Percentiles rank a stretch among this genome's conserved stretches.
Conservation (phyloP, 1,284 basidiomycete genomes). For the Cryptococcus maquisensis region DNA sequence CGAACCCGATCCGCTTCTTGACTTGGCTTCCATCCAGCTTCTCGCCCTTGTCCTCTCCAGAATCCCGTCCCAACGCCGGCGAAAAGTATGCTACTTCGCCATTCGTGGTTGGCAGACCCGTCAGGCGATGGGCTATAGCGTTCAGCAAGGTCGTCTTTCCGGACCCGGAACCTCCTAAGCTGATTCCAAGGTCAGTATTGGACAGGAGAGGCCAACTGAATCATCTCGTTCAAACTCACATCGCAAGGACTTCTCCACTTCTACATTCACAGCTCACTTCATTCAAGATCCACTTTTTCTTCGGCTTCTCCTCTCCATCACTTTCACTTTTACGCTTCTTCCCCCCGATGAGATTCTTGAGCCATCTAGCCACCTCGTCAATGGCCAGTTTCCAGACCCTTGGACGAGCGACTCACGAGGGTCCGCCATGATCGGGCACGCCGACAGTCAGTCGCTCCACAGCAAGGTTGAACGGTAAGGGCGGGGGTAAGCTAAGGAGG, state of each 20-base stretch:
- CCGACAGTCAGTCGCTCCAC: constrained; percentile 45
- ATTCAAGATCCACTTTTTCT: constrained; percentile 41
- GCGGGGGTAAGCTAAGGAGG: constrained; percentile 44
- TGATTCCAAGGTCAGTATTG: constrained; percentile 4
- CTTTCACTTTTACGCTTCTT: constrained; percentile 2
- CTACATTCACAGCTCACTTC: constrained; percentile 43
- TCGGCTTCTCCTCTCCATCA: constrained; percentile 9
- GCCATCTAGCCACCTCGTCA: constrained; percentile 5
- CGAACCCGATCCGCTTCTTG: constrained; percentile 46
- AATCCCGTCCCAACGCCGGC: constrained; percentile 7
- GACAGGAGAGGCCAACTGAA: not conserved
- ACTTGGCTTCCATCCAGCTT: constrained; percentile 30
- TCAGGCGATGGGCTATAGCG: constrained; percentile 44
- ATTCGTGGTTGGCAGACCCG: constrained; percentile 38
- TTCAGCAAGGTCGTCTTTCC: constrained; percentile 51
- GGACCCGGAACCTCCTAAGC: constrained; percentile 45
- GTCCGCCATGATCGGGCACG: constrained; percentile 29
- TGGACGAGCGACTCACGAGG: constrained; percentile 10
- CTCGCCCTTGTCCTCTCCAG: not conserved
- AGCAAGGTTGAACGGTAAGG: constrained; percentile 41
- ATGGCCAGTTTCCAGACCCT: too few relatives aligned
- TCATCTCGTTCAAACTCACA: constrained; percentile 31
- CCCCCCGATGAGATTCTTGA: constrained; percentile 1
- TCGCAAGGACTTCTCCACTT: constrained; percentile 47
- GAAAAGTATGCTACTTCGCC: constrained; percentile 36